A percentile compares a stretch with the other conserved stretches of the same genome.
These are phyloP conservation scores for Plenodomus biglobosus DNA, from an alignment of 2,329 filamentous ascomycete species.

Conservation along the genomic window DNA sequence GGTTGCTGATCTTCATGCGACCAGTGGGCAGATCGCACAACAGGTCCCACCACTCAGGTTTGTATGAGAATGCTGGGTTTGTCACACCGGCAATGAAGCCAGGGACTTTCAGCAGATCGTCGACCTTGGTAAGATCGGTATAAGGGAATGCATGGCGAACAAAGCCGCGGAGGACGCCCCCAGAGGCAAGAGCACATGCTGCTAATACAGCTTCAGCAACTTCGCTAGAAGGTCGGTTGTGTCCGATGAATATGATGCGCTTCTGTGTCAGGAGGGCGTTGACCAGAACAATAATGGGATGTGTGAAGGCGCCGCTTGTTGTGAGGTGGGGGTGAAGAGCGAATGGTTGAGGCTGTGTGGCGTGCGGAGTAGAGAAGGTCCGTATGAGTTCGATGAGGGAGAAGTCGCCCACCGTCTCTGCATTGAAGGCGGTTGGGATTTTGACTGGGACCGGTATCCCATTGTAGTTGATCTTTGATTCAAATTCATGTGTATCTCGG, in stretches of 20 bases:
- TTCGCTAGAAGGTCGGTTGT: constrained; percentile 92
- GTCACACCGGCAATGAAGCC: constrained; percentile 98
- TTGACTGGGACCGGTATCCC: constrained; percentile 96
- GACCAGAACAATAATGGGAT: constrained; percentile 91
- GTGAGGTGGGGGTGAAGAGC: constrained; percentile 87
- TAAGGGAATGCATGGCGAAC: constrained; percentile 97
- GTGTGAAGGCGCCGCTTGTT: constrained; percentile 83
- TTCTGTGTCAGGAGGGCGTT: constrained; percentile 97
- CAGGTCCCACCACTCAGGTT: constrained; percentile 98
- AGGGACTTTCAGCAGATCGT: constrained; percentile 91
- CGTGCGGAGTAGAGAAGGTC: constrained; percentile 82
- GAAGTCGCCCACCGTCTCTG: constrained; percentile 96
- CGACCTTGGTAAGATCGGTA: constrained; percentile 95
- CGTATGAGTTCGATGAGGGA: constrained; percentile 96
- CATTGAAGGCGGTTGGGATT: constrained; percentile 87
- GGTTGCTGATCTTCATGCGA: constrained; percentile 89
- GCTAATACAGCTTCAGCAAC: constrained; percentile 97
- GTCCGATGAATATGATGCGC: constrained; percentile 90
- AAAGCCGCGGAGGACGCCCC: constrained; percentile 89
- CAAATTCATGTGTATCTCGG: constrained; percentile 95
- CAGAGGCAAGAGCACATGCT: constrained; percentile 91
- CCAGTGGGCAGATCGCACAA: constrained; percentile 91
- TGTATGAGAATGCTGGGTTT: constrained; percentile 92
- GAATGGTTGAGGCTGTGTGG: constrained; percentile 82
- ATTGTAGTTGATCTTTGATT: constrained; percentile 93